Conservation (phyloP, 148 eudicot genomes). For the Fagopyrum tataricum region DNA sequence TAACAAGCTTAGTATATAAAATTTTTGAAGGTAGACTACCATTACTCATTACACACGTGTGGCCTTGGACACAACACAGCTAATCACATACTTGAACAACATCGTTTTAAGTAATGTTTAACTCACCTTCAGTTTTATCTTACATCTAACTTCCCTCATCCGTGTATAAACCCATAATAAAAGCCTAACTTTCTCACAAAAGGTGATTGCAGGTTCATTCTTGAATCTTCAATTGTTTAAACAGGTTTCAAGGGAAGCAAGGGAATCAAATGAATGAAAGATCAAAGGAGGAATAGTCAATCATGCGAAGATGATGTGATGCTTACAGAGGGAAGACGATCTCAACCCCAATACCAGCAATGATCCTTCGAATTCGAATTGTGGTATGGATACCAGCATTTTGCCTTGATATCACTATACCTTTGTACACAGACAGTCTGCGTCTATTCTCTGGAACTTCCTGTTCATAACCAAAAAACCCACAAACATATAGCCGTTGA, state of each 20-base stretch:
- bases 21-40: too few species aligned
- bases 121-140: background rate
- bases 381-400: conserved; percentile 98
- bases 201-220: too few species aligned
- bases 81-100: background rate
- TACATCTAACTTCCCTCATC: background rate
- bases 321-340: conserved; percentile 97
- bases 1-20: background rate
- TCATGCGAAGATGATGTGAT: background rate
- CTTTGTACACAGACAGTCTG: conserved; percentile 77
- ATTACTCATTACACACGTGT: background rate
- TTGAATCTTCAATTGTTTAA: background rate
- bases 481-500: background rate
- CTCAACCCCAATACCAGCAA: conserved; percentile 91
- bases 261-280: background rate
- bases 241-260: background rate
- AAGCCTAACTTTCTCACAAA: background rate
- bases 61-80: background rate
- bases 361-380: conserved; percentile 72
- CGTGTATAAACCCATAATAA: background rate
- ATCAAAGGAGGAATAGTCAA: background rate
- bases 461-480: conserved; percentile 32
- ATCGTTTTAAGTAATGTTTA: background rate
- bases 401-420: conserved; percentile 79
- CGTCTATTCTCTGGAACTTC: conserved; percentile 73